Conservation (phyloP, 345 rosid species). For the Eucalyptus virginea region DNA sequence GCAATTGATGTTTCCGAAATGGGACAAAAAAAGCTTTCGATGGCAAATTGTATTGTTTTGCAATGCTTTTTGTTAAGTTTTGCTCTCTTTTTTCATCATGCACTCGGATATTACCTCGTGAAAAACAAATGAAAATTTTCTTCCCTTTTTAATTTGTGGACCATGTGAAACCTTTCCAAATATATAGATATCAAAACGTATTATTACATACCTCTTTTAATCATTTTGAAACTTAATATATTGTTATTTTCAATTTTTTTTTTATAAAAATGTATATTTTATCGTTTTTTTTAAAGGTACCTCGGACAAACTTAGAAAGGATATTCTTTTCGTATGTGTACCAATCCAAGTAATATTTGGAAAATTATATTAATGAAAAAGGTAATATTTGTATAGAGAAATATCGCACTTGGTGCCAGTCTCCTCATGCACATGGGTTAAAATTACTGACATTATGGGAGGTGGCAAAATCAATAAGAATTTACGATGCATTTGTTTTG, state of each 20-base stretch:
- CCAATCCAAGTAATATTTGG: background rate
- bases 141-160: background rate
- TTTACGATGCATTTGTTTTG: too few relatives aligned
- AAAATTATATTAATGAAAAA: background rate
- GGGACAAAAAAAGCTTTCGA: background rate
- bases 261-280: background rate
- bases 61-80: background rate
- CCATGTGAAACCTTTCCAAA: background rate
- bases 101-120: background rate
- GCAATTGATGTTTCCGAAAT: too few relatives aligned
- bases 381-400: background rate
- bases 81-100: background rate
- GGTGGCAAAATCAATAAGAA: background rate
- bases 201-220: background rate
- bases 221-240: background rate
- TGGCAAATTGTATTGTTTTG: background rate
- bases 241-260: background rate
- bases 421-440: background rate
- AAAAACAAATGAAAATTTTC: background rate
- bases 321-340: background rate
- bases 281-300: background rate
- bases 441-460: background rate
- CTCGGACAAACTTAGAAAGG: background rate
- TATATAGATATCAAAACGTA: background rate
- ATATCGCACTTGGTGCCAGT: background rate